phyloP scores from a whole-genome alignment of 805 yeast species.

The Candida methanosorbosa region DNA sequence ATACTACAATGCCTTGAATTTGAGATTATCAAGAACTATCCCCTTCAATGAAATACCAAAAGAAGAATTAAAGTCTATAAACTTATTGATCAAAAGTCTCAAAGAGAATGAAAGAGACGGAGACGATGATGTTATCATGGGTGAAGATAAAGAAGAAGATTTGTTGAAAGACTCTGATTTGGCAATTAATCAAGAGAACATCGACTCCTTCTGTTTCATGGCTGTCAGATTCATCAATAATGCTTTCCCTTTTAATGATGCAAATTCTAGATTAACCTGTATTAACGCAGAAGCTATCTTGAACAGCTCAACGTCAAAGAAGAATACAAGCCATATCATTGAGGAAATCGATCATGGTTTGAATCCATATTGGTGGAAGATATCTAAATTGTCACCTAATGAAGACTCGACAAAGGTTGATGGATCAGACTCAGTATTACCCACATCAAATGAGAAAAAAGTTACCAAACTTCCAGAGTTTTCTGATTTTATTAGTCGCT shows the following conservation, averaged over 20 bases:
- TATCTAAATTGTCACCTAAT: conserved; percentile 38
- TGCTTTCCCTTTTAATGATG: conserved; percentile 57
- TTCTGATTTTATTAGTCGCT: conserved; percentile 23
- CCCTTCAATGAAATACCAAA: too few relatives aligned
- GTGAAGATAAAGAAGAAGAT: conserved; percentile 24
- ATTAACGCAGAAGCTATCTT: conserved; percentile 44
- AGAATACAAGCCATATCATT: too few relatives aligned
- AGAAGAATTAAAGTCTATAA: conserved; percentile 29
- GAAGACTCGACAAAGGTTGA: too few relatives aligned
- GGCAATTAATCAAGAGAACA: conserved; percentile 12
- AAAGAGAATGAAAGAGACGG: too few relatives aligned
- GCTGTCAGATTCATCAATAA: conserved; percentile 59
- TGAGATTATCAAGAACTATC: too few relatives aligned
- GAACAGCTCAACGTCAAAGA: conserved; percentile 64
- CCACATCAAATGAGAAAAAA: conserved; percentile 8
- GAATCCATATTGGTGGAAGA: conserved; percentile 73
- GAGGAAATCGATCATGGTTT: conserved; percentile 78
- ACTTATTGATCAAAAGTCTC: too few relatives aligned
- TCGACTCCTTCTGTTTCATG: conserved; percentile 49
- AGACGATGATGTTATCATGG: conserved; percentile 18
- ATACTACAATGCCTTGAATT: too few relatives aligned
- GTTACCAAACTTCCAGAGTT: conserved; percentile 49
- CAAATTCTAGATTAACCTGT: conserved; percentile 60
- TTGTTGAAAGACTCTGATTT: conserved; percentile 6
- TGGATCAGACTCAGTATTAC: too few relatives aligned